phyloP scores from a whole-genome alignment of 306 rosid species.

The Quercus rubra region DNA sequence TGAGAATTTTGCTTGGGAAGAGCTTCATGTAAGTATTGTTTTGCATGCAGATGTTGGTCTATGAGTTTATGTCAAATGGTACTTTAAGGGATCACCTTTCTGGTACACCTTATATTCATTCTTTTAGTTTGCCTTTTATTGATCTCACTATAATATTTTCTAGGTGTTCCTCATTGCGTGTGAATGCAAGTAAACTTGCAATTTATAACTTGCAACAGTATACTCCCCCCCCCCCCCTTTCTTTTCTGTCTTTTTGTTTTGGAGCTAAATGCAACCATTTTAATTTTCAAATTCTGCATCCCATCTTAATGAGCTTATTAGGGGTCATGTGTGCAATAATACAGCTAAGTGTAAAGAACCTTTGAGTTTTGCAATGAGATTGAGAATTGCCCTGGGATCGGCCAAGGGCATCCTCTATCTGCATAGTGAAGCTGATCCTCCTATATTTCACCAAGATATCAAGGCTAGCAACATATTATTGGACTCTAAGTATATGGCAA shows the following conservation, averaged over 20 bases:
- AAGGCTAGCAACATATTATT: constrained; percentile 89
- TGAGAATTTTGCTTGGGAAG: background rate
- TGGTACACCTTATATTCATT: constrained; percentile 41
- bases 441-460: constrained; percentile 87
- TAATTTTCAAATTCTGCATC: background rate
- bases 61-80: constrained; percentile 88
- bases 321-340: constrained; percentile 11
- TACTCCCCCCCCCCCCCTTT: no score
- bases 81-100: constrained; percentile 78
- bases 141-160: no score
- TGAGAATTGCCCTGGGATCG: constrained; percentile 72
- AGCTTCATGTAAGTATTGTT: background rate
- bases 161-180: no score
- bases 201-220: no score
- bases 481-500: constrained; percentile 58
- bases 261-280: no score
- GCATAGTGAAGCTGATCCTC: constrained; percentile 92
- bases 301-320: background rate
- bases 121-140: constrained; percentile 3
- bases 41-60: constrained; percentile 76
- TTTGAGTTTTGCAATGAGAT: constrained; percentile 54
- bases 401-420: constrained; percentile 83
- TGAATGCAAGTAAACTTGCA: no score
- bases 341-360: constrained; percentile 46
- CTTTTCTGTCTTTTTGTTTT: no score